Evolutionary conservation across 192 early-diverging fungal species (phyloP).

Genomic region (Radiomyces spectabilis): DNA sequence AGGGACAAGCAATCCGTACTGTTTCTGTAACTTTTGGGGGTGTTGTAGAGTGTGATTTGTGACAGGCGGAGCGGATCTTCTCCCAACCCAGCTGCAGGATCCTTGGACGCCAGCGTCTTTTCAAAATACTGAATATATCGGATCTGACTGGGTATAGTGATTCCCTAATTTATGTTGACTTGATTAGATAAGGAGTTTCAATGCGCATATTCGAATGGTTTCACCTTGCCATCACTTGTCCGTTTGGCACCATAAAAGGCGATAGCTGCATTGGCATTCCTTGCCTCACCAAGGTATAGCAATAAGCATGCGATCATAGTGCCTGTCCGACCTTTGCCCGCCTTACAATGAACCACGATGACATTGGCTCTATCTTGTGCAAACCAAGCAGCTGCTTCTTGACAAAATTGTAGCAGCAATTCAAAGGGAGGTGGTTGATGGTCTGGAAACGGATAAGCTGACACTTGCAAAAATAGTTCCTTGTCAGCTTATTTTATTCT

Average conservation of each 20-base stretch:
- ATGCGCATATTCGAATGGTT: background rate
- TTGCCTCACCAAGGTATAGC: slow-evolving; percentile 26
- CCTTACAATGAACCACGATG: slow-evolving; percentile 55
- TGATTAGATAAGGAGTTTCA: background rate
- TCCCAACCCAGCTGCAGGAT: slow-evolving; percentile 8
- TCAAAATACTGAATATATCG: slow-evolving; percentile 50
- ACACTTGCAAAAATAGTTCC: slow-evolving; percentile 24
- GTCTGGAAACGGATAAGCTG: slow-evolving; percentile 45
- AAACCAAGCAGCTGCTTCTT: slow-evolving; percentile 43
- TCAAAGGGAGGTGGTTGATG: slow-evolving; percentile 47
- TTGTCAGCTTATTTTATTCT: too few relatives aligned
- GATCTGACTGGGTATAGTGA: slow-evolving; percentile 52
- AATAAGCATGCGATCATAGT: slow-evolving; percentile 45
- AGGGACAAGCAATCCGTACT: too few relatives aligned
- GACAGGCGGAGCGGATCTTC: slow-evolving; percentile 10
- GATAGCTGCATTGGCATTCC: slow-evolving; percentile 32
- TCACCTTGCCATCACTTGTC: slow-evolving; percentile 37
- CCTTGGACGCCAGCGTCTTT: slow-evolving; percentile 15
- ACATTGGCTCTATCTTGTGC: slow-evolving; percentile 28
- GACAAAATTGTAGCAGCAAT: slow-evolving; percentile 36
- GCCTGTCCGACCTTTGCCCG: slow-evolving; percentile 60
- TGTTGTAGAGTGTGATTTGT: slow-evolving; percentile 22
- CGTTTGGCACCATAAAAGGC: slow-evolving; percentile 36
- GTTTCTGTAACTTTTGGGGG: slow-evolving; percentile 17
- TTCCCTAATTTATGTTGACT: slow-evolving; percentile 18